Evolutionary conservation across 225 moss, liverwort and hornwort species (phyloP).

Genomic region (Marchantia polymorpha): DNA sequence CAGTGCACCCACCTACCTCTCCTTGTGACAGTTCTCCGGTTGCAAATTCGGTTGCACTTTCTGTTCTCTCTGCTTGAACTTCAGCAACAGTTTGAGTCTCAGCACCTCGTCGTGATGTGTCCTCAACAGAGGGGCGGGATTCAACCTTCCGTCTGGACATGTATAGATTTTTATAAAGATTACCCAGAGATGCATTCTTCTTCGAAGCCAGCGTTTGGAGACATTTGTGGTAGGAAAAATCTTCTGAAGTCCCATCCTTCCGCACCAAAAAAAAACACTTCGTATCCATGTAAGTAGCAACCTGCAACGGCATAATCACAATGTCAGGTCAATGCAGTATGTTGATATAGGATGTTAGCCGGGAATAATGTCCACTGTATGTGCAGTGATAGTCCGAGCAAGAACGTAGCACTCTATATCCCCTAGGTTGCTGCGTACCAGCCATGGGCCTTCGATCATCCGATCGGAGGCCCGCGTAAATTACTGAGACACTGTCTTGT

Average conservation of each 20-base stretch:
- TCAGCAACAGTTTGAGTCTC: not conserved
- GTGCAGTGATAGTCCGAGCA: not conserved
- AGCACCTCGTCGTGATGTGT: not conserved
- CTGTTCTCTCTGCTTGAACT: not conserved
- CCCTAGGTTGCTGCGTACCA: not conserved
- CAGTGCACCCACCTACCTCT: not conserved
- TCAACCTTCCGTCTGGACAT: slow-evolving; percentile 7
- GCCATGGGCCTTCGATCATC: not conserved
- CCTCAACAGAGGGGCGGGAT: not conserved
- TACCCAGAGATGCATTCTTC: slow-evolving; percentile 54
- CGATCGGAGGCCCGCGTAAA: no score
- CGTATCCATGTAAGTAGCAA: slow-evolving; percentile 40
- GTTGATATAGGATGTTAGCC: no score
- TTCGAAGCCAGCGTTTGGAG: slow-evolving; percentile 47
- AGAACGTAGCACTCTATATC: not conserved
- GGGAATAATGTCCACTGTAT: not conserved
- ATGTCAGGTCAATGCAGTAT: not conserved
- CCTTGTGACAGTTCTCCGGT: not conserved
- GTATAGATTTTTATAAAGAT: slow-evolving; percentile 45
- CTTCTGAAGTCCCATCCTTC: slow-evolving; percentile 58
- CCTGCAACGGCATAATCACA: slow-evolving; percentile 37
- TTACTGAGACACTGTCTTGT: not conserved
- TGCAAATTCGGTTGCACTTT: not conserved
- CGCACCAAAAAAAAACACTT: slow-evolving; percentile 71
- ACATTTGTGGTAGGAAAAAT: slow-evolving; percentile 88